These are phyloP conservation scores for Sclerotinia spermophila DNA, from an alignment of 2,329 filamentous ascomycete species.

Conservation along the genomic window DNA sequence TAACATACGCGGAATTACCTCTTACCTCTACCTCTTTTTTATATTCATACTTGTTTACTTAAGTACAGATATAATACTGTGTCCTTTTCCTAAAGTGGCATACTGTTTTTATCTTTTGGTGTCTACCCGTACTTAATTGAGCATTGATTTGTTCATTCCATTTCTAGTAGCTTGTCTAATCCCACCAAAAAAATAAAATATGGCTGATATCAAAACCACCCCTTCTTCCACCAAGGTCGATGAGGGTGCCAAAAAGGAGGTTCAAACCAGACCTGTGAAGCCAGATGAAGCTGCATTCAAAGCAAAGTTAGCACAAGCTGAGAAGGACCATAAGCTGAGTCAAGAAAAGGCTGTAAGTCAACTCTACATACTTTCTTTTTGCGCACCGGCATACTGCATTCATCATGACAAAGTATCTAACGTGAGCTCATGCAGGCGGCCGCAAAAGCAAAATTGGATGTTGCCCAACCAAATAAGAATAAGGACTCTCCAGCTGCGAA, in stretches of 20 bases:
- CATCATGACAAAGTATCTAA: conserved; percentile 21
- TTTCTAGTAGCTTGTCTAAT: not conserved
- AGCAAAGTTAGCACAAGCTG: conserved; percentile 70
- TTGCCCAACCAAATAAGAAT: conserved; percentile 71
- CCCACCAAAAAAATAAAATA: conserved; percentile 30
- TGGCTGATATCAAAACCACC: conserved; percentile 46
- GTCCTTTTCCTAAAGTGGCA: not conserved
- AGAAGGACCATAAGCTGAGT: conserved; percentile 79
- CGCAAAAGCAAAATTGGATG: conserved; percentile 83
- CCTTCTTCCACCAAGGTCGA: conserved; percentile 43
- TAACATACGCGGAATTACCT: not conserved
- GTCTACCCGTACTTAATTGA: conserved; percentile 3
- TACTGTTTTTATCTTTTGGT: not conserved
- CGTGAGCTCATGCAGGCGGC: conserved; percentile 59
- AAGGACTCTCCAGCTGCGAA: conserved; percentile 77
- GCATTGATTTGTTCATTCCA: conserved; percentile 4
- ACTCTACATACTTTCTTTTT: not conserved
- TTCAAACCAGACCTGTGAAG: conserved; percentile 60
- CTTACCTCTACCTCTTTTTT: not conserved
- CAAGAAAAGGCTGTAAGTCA: conserved; percentile 65
- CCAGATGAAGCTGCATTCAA: conserved; percentile 86
- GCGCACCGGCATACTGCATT: conserved; percentile 19
- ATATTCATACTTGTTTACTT: not conserved
- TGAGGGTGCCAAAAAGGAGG: conserved; percentile 36
- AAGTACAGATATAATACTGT: conserved; percentile 4